Evolutionary conservation across 306 rosid genomes (phyloP).

Genomic region (Albizia julibrissin): DNA sequence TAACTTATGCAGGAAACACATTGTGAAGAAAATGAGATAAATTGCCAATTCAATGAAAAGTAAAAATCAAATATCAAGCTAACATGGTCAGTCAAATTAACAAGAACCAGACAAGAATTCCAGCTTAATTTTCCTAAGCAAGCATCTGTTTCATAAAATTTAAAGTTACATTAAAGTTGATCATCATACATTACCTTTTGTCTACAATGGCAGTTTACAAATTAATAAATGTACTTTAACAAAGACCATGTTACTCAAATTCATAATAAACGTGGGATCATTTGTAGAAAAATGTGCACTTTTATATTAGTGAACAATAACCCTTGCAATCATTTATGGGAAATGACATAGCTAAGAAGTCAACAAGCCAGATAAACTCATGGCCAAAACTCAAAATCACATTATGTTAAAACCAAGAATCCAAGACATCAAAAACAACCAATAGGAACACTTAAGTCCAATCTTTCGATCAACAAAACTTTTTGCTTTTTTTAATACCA

Average conservation of each 20-base stretch:
- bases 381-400: not conserved
- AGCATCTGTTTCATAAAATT: not conserved
- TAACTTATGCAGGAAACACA: not conserved
- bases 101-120: not conserved
- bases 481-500: not conserved
- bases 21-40: not conserved
- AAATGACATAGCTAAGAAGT: not conserved
- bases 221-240: not conserved
- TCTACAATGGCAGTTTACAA: not conserved
- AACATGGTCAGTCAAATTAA: constrained; percentile 7
- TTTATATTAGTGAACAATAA: not conserved
- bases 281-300: not conserved
- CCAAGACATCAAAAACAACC: not conserved
- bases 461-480: constrained; percentile 1
- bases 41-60: not conserved
- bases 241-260: not conserved
- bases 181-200: not conserved
- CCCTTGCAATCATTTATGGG: not conserved
- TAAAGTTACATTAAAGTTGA: not conserved
- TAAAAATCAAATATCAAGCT: constrained; percentile 17
- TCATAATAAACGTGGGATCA: not conserved
- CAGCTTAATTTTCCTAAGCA: not conserved
- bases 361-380: not conserved
- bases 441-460: not conserved
- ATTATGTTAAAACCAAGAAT: not conserved